Evolutionary conservation across 495 filamentous ascomycete species (phyloP).

Genomic region (Podospora comata): DNA sequence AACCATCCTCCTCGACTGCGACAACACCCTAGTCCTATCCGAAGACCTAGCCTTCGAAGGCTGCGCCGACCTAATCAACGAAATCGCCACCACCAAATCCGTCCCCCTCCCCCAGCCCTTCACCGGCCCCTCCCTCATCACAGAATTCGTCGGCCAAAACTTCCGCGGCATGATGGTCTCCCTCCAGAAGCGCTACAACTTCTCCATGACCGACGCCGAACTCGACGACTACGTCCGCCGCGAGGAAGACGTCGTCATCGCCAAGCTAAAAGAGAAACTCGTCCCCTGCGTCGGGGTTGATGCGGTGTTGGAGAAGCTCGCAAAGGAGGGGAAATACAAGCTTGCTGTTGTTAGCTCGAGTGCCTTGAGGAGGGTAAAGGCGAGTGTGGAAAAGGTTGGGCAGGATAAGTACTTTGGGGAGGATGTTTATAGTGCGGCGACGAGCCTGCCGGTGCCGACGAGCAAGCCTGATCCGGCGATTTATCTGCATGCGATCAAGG

Average conservation of each 20-base stretch:
- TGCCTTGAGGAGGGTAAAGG: slow-evolving; percentile 73
- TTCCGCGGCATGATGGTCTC: slow-evolving; percentile 82
- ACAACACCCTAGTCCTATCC: slow-evolving; percentile 95
- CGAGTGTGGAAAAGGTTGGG: slow-evolving; percentile 74
- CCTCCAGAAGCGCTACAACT: slow-evolving; percentile 72
- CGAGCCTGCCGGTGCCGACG: slow-evolving; percentile 70
- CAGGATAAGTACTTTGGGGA: slow-evolving; percentile 79
- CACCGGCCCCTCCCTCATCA: slow-evolving; percentile 73
- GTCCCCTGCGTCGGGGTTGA: slow-evolving; percentile 69
- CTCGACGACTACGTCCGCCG: slow-evolving; percentile 70
- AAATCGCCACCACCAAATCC: slow-evolving; percentile 69
- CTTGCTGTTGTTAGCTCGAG: slow-evolving; percentile 80
- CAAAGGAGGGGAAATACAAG: slow-evolving; percentile 61
- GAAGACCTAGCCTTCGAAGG: slow-evolving; percentile 92
- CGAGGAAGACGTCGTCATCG: slow-evolving; percentile 81
- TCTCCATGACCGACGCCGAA: slow-evolving; percentile 64
- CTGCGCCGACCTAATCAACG: slow-evolving; percentile 88
- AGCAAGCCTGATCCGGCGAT: slow-evolving; percentile 93
- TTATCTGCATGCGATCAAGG: slow-evolving; percentile 77
- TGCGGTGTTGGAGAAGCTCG: slow-evolving; percentile 64
- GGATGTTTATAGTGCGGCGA: slow-evolving; percentile 80
- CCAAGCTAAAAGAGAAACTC: slow-evolving; percentile 70
- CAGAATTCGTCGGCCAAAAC: slow-evolving; percentile 92
- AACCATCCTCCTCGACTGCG: slow-evolving; percentile 85
- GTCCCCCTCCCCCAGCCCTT: slow-evolving; percentile 61